A percentile compares a stretch with the other conserved stretches of the same genome.
Evolutionary conservation across 2,329 filamentous ascomycete species (phyloP).

Genomic region (Paracamarosporium sp.): DNA sequence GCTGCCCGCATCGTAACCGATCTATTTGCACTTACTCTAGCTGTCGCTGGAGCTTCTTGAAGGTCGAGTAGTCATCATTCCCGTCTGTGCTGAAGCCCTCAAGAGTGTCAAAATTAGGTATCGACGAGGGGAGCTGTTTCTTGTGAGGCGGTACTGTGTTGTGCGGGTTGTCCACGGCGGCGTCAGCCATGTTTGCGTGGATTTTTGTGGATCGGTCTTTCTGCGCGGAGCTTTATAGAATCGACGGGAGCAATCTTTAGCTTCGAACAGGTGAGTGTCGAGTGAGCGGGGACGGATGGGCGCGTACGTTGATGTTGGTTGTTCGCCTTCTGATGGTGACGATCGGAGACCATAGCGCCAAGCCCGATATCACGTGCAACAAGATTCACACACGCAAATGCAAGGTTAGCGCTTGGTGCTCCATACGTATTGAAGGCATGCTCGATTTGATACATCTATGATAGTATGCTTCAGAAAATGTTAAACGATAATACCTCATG

Average conservation of each 20-base stretch:
- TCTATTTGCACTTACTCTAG: constrained; percentile 71
- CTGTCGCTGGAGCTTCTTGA: constrained; percentile 97
- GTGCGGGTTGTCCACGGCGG: constrained; percentile 81
- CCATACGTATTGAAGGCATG: too few species aligned
- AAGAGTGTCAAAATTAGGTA: constrained; percentile 88
- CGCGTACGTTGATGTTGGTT: constrained; percentile 18
- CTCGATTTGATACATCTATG: too few species aligned
- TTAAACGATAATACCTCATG: too few species aligned
- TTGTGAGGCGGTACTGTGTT: constrained; percentile 78
- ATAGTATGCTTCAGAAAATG: too few species aligned
- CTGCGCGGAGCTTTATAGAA: neutral
- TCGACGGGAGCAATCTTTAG: neutral
- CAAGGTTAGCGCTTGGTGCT: too few species aligned
- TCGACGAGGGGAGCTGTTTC: constrained; percentile 78
- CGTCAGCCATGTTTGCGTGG: constrained; percentile 74
- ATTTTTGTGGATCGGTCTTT: constrained; percentile 1
- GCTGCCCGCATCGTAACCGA: constrained; percentile 3
- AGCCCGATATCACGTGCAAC: constrained; percentile 28
- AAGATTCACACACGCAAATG: too few species aligned
- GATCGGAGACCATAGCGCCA: constrained; percentile 28
- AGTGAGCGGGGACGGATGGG: constrained; percentile 5
- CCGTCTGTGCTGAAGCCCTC: constrained; percentile 83
- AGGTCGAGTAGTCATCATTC: constrained; percentile 89
- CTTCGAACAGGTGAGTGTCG: constrained; percentile 2
- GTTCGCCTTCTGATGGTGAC: constrained; percentile 29